These are phyloP conservation scores for Lyophyllum shimeji DNA, from an alignment of 768 basidiomycete species.

Conservation along the genomic window DNA sequence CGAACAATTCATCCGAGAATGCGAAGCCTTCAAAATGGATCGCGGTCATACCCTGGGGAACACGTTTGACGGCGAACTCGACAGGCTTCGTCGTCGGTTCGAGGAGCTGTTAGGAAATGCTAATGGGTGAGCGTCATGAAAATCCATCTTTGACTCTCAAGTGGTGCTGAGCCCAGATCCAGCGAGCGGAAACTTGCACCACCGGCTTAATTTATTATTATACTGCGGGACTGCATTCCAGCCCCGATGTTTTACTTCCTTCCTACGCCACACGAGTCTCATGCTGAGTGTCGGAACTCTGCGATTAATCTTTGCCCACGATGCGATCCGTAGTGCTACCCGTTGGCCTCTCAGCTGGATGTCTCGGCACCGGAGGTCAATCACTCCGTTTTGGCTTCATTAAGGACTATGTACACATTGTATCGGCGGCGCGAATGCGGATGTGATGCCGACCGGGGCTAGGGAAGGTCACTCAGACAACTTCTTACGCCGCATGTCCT, in stretches of 20 bases:
- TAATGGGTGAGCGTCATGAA: conserved; percentile 25
- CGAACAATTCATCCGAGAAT: conserved; percentile 67
- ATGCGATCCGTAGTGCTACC: not conserved
- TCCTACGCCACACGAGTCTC: not conserved
- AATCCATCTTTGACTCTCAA: not conserved
- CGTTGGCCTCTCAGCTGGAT: too few relatives aligned
- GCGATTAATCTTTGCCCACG: not conserved
- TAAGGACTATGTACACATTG: not conserved
- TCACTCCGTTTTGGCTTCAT: not conserved
- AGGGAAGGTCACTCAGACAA: not conserved
- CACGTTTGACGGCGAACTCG: conserved; percentile 36
- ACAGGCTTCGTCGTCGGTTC: conserved; percentile 36
- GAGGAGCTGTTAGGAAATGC: conserved; percentile 49
- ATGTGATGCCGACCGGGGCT: not conserved
- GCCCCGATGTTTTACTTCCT: not conserved
- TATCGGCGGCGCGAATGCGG: not conserved
- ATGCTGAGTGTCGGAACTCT: not conserved
- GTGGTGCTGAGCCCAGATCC: not conserved
- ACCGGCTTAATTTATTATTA: conserved; percentile 8
- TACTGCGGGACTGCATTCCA: not conserved
- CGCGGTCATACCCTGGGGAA: conserved; percentile 40
- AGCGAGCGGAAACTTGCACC: conserved; percentile 20
- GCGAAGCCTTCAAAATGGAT: conserved; percentile 58
- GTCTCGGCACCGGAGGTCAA: not conserved
- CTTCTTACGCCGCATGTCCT: not conserved